A percentile compares a stretch with the other conserved stretches of the same genome.
Conservation (phyloP, 768 basidiomycete genomes). For the Crepidotus variabilis region DNA sequence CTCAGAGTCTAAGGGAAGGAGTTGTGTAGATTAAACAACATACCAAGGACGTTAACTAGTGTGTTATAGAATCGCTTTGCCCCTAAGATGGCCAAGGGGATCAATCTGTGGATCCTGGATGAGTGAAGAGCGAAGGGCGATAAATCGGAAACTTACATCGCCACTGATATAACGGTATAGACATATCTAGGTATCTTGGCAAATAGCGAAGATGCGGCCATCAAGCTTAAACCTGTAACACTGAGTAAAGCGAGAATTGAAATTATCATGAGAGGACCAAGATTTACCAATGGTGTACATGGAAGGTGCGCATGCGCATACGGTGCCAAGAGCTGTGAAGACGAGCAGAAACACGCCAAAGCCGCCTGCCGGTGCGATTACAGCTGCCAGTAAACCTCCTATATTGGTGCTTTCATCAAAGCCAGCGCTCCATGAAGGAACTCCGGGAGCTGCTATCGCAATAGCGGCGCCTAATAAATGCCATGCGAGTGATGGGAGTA, state of each 20-base stretch:
- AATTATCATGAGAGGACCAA: too few relatives aligned
- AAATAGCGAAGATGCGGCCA: slow-evolving; percentile 55
- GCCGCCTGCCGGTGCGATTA: slow-evolving; percentile 54
- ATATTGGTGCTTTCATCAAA: slow-evolving; percentile 51
- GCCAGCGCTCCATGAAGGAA: slow-evolving; percentile 53
- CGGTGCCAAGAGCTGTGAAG: slow-evolving; percentile 69
- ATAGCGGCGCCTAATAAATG: slow-evolving; percentile 68
- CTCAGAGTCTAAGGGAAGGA: not conserved
- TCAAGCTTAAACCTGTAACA: slow-evolving; percentile 49
- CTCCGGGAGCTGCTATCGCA: slow-evolving; percentile 48
- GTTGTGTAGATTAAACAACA: slow-evolving; percentile 17
- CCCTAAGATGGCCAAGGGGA: slow-evolving; percentile 69
- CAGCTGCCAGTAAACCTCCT: slow-evolving; percentile 61
- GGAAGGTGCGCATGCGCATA: slow-evolving; percentile 70
- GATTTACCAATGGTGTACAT: slow-evolving; percentile 66
- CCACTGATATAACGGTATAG: slow-evolving; percentile 60
- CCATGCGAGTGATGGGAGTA: slow-evolving; percentile 38
- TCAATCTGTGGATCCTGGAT: slow-evolving; percentile 19
- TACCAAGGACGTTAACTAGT: slow-evolving; percentile 62
- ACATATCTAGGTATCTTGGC: slow-evolving; percentile 64
- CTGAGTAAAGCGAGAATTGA: not conserved
- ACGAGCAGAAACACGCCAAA: slow-evolving; percentile 74
- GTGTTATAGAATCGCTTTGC: slow-evolving; percentile 60
- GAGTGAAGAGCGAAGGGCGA: slow-evolving; percentile 46
- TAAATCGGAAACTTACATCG: slow-evolving; percentile 58